A percentile compares a stretch with the other conserved stretches of the same genome.
Evolutionary conservation across 2,329 filamentous ascomycete species (phyloP).

Genomic region (Cladosporium velox): DNA sequence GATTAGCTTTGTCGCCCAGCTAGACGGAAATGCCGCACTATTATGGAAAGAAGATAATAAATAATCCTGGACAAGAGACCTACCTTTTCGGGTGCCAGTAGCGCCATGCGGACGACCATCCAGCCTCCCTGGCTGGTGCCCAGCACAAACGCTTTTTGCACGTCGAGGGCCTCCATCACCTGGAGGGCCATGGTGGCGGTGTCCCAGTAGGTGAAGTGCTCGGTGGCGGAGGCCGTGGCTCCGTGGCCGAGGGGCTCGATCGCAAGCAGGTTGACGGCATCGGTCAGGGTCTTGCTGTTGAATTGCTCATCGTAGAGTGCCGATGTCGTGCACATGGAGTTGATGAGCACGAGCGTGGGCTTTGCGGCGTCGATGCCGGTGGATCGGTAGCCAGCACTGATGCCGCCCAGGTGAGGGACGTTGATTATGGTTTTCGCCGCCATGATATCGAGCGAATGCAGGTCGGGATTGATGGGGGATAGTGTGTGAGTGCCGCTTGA

Average conservation of each 20-base stretch:
- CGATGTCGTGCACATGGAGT: constrained; percentile 51
- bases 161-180: constrained; percentile 41
- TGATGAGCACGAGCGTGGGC: constrained; percentile 53
- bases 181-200: constrained; percentile 48
- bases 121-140: constrained; percentile 57
- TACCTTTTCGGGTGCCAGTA: constrained; percentile 49
- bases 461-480: not conserved
- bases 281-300: constrained; percentile 27
- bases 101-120: constrained; percentile 53
- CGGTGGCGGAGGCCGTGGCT: constrained; percentile 44
- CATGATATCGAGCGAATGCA: constrained; percentile 11
- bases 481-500: not conserved
- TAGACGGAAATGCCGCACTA: not conserved
- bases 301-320: constrained; percentile 39
- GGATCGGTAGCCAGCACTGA: constrained; percentile 49
- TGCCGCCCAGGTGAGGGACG: constrained; percentile 53
- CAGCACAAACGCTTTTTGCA: constrained; percentile 48
- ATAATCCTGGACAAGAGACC: not conserved
- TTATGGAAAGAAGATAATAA: not conserved
- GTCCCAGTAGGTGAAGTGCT: constrained; percentile 58
- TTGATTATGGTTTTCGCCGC: constrained; percentile 38
- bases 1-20: constrained; percentile 1
- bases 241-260: constrained; percentile 57
- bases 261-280: constrained; percentile 49
- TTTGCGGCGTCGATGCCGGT: constrained; percentile 41